Conservation (phyloP, 2,329 filamentous ascomycete species). For the Penicillium polonicum region DNA sequence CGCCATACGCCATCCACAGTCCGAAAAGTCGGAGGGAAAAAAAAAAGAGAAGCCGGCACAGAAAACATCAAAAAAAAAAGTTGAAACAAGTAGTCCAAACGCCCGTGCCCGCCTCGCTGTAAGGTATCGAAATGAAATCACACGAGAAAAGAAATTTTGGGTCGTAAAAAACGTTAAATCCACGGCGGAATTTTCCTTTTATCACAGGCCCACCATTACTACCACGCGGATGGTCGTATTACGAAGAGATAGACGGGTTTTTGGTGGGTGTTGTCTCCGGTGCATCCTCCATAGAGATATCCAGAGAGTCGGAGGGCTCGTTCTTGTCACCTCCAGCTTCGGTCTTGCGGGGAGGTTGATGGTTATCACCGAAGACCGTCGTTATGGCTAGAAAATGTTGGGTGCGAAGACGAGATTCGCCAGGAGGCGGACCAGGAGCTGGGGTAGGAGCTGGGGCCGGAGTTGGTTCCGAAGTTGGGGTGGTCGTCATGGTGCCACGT, state of each 20-base stretch:
- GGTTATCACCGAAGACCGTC: slow-evolving; percentile 1
- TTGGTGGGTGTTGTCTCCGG: slow-evolving; percentile 26
- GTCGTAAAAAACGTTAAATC: slow-evolving; percentile 26
- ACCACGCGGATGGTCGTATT: slow-evolving; percentile 13
- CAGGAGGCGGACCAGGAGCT: neutral
- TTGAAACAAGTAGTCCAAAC: slow-evolving; percentile 18
- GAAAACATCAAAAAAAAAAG: slow-evolving; percentile 11
- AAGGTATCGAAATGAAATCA: slow-evolving; percentile 19
- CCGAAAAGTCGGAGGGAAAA: neutral
- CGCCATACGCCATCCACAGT: slow-evolving; percentile 25
- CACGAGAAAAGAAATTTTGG: slow-evolving; percentile 25
- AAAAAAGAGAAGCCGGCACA: slow-evolving; percentile 9
- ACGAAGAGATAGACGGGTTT: slow-evolving; percentile 30
- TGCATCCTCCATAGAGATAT: slow-evolving; percentile 36
- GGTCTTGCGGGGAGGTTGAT: neutral
- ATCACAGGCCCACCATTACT: slow-evolving; percentile 17
- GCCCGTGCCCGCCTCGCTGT: slow-evolving; percentile 17
- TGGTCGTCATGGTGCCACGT: slow-evolving; percentile 38
- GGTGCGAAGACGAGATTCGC: neutral
- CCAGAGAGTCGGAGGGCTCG: slow-evolving; percentile 23
- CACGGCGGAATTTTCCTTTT: slow-evolving; percentile 12
- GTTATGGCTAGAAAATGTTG: slow-evolving; percentile 6
- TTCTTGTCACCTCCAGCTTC: slow-evolving; percentile 13
- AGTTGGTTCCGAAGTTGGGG: slow-evolving; percentile 40
- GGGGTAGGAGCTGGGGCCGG: neutral